These are phyloP conservation scores for Penicillium alfredii DNA, from an alignment of 495 filamentous ascomycete species.

Conservation along the genomic window DNA sequence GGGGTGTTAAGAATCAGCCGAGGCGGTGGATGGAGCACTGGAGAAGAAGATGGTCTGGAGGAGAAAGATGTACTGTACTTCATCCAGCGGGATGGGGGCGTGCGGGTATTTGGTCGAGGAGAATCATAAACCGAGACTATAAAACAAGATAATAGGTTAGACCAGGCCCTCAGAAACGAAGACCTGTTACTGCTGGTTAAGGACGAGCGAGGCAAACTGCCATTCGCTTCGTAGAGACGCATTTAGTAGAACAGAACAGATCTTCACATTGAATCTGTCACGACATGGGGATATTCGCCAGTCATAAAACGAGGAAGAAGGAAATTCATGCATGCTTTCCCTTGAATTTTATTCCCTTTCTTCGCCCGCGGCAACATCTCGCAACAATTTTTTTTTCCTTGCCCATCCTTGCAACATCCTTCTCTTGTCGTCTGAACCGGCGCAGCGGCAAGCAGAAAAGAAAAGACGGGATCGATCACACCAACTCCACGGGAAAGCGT, in stretches of 20 bases:
- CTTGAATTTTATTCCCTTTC: conserved; percentile 29
- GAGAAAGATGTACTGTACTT: conserved; percentile 77
- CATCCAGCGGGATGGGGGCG: conserved; percentile 68
- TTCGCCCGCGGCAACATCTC: conserved; percentile 8
- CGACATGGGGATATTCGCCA: conserved; percentile 42
- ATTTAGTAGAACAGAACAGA: conserved; percentile 23
- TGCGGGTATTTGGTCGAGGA: conserved; percentile 75
- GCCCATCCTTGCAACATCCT: conserved; percentile 22
- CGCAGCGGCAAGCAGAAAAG: conserved; percentile 23
- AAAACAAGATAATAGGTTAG: conserved; percentile 13
- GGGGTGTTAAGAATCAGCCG: conserved; percentile 75
- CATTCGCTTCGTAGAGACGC: too few relatives aligned
- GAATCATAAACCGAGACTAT: conserved; percentile 25
- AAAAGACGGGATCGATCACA: conserved; percentile 31
- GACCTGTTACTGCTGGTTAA: too few relatives aligned
- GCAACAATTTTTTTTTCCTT: conserved; percentile 19
- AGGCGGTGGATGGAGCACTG: conserved; percentile 43
- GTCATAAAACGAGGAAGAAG: conserved; percentile 39
- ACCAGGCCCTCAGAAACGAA: too few relatives aligned
- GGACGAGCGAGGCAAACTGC: too few relatives aligned
- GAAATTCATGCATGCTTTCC: conserved; percentile 42
- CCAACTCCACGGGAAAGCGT: conserved; percentile 39
- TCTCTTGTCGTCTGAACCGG: too few relatives aligned
- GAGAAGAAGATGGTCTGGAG: conserved; percentile 31
- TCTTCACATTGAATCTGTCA: conserved; percentile 41